Evolutionary conservation across 2,329 filamentous ascomycete genomes (phyloP).

Genomic region (Penicillium capsulatum): DNA sequence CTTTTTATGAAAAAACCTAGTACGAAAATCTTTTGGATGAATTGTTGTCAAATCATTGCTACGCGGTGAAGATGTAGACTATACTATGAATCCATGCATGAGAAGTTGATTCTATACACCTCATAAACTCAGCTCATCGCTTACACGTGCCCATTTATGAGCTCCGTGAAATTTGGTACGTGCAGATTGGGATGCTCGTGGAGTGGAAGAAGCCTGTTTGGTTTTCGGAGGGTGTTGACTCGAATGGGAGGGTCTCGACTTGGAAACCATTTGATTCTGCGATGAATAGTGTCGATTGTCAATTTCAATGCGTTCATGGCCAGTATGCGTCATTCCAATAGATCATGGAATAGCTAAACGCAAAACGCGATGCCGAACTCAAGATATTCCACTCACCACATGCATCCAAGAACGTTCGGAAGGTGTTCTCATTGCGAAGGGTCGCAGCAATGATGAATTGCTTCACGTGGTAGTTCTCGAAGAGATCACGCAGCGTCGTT

Average conservation of each 20-base stretch:
- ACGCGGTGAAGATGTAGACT: too few species aligned
- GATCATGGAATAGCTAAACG: too few species aligned
- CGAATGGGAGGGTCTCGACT: slow-evolving; percentile 39
- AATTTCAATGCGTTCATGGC: too few species aligned
- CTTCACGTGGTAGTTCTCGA: slow-evolving; percentile 50
- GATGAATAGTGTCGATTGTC: neutral
- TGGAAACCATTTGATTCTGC: slow-evolving; percentile 34
- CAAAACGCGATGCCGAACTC: too few species aligned
- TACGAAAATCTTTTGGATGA: too few species aligned
- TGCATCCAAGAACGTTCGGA: slow-evolving; percentile 54
- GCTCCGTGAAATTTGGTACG: slow-evolving; percentile 34
- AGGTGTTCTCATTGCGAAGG: slow-evolving; percentile 59
- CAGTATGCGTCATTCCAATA: too few species aligned
- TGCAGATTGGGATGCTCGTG: slow-evolving; percentile 37
- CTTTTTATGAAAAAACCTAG: too few species aligned
- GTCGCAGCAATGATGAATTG: slow-evolving; percentile 58
- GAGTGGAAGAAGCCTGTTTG: slow-evolving; percentile 50
- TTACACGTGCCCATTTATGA: neutral
- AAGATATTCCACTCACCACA: slow-evolving; percentile 50
- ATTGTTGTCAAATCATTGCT: too few species aligned
- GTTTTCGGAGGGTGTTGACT: slow-evolving; percentile 40
- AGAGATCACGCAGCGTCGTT: slow-evolving; percentile 53
- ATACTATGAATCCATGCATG: too few species aligned
- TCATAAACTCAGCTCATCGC: neutral
- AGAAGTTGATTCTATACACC: neutral